Evolutionary conservation across 768 basidiomycete genomes (phyloP).

Genomic region (Daedaleopsis sinensis): DNA sequence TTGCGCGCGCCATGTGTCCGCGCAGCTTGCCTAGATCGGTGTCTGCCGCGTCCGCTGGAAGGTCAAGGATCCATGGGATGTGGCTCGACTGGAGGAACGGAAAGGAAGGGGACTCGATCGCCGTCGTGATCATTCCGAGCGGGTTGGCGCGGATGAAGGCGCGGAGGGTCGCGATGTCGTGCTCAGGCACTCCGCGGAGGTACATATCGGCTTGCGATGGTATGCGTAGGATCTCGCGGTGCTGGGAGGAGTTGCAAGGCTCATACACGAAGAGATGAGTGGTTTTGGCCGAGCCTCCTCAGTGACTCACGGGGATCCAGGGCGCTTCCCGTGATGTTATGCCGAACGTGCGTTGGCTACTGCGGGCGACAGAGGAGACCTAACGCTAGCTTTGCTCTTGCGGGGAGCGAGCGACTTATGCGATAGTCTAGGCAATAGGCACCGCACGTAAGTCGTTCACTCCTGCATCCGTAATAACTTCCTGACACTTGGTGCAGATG

Average conservation of each 20-base stretch:
- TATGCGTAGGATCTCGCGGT: too few species aligned
- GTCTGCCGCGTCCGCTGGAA: slow-evolving; percentile 10
- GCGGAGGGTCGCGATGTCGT: slow-evolving; percentile 33
- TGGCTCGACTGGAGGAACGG: slow-evolving; percentile 38
- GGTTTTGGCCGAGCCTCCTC: not conserved
- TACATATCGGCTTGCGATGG: slow-evolving; percentile 33
- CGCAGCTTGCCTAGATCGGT: slow-evolving; percentile 22
- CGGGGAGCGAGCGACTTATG: too few species aligned
- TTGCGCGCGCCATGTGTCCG: slow-evolving; percentile 31
- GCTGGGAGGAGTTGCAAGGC: too few species aligned
- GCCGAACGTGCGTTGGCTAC: too few species aligned
- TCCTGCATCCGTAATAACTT: too few species aligned
- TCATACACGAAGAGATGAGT: not conserved
- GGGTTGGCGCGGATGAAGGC: slow-evolving; percentile 37
- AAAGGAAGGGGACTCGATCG: slow-evolving; percentile 28
- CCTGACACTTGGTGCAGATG: too few species aligned
- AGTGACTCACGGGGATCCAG: not conserved
- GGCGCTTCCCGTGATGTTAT: too few species aligned
- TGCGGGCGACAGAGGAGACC: too few species aligned
- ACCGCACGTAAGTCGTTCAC: too few species aligned
- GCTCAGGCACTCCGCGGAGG: slow-evolving; percentile 40
- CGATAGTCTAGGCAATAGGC: too few species aligned
- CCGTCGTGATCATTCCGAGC: slow-evolving; percentile 41
- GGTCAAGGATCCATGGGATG: slow-evolving; percentile 37
- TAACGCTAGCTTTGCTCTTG: too few species aligned